These are phyloP conservation scores for Fusarium sp. DNA, from an alignment of 2,329 filamentous ascomycete species.

Conservation along the genomic window DNA sequence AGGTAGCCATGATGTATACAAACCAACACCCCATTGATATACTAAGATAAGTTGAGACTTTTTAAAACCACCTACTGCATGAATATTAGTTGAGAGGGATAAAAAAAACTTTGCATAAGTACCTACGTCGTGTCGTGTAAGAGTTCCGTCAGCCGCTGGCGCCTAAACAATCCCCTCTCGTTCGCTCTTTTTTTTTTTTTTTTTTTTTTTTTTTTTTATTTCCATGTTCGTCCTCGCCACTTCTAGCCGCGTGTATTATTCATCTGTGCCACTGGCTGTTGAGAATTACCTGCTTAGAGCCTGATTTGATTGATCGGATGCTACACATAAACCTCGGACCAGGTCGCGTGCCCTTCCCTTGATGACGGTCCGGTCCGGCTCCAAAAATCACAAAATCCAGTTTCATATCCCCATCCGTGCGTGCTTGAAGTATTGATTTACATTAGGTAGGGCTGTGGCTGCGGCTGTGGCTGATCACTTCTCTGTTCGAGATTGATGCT, in stretches of 20 bases:
- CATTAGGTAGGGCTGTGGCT: conserved; percentile 7
- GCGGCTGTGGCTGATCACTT: conserved; percentile 1
- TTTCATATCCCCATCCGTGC: conserved; percentile 12
- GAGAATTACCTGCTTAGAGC: conserved; percentile 1
- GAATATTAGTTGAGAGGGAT: background rate
- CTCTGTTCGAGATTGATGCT: background rate
- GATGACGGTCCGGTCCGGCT: conserved; percentile 27
- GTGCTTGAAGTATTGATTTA: background rate
- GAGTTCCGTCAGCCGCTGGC: conserved; percentile 18
- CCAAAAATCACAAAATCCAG: background rate
- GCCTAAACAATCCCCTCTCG: conserved; percentile 17
- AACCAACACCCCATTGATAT: background rate
- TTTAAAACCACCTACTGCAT: background rate
- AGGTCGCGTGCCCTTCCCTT: conserved; percentile 23
- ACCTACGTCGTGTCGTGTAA: background rate
- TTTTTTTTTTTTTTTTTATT: conserved; percentile 13
- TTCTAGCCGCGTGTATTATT: conserved; percentile 8
- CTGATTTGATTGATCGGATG: conserved; percentile 22
- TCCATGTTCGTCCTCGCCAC: conserved; percentile 19
- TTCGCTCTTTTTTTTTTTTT: background rate
- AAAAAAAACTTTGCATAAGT: background rate
- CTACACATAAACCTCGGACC: conserved; percentile 3
- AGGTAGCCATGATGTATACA: background rate
- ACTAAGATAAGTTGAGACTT: background rate
- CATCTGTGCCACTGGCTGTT: conserved; percentile 20